phyloP scores from a whole-genome alignment of 2,329 filamentous ascomycete species.

The Cercospora sp. region DNA sequence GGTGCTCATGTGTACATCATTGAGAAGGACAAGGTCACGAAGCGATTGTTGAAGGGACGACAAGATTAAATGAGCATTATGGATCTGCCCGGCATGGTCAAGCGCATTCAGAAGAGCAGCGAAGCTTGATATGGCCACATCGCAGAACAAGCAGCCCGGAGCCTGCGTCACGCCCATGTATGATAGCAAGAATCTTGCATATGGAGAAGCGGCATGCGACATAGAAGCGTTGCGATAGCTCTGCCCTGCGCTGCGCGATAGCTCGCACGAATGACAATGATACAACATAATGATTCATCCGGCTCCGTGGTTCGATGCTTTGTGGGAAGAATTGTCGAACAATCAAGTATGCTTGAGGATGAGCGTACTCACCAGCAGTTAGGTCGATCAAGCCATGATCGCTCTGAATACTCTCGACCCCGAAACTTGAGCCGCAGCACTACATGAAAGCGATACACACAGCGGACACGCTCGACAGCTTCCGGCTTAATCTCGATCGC shows the following conservation, averaged over 20 bases:
- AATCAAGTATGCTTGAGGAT: background rate
- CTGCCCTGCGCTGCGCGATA: constrained; percentile 11
- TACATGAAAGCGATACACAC: background rate
- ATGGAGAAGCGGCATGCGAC: constrained; percentile 10
- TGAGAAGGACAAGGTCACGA: constrained; percentile 99
- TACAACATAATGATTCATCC: background rate
- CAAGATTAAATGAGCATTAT: constrained; percentile 64
- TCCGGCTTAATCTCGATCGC: background rate
- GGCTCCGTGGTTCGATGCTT: background rate
- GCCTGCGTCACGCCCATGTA: constrained; percentile 20
- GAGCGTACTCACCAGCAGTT: background rate
- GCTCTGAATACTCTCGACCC: background rate
- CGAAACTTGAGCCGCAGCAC: background rate
- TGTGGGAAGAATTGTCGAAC: background rate
- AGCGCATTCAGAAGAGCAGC: background rate
- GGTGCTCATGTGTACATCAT: constrained; percentile 99
- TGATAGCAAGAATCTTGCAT: constrained; percentile 25
- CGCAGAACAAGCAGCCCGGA: background rate
- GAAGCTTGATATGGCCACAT: background rate
- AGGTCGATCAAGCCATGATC: background rate
- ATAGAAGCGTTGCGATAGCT: background rate
- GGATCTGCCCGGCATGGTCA: background rate
- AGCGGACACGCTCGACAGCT: background rate
- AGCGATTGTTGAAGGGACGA: constrained; percentile 95
- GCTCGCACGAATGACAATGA: constrained; percentile 25